Evolutionary conservation across 2,329 filamentous ascomycete species (phyloP).

Genomic region (Simplicillium aogashimaense): DNA sequence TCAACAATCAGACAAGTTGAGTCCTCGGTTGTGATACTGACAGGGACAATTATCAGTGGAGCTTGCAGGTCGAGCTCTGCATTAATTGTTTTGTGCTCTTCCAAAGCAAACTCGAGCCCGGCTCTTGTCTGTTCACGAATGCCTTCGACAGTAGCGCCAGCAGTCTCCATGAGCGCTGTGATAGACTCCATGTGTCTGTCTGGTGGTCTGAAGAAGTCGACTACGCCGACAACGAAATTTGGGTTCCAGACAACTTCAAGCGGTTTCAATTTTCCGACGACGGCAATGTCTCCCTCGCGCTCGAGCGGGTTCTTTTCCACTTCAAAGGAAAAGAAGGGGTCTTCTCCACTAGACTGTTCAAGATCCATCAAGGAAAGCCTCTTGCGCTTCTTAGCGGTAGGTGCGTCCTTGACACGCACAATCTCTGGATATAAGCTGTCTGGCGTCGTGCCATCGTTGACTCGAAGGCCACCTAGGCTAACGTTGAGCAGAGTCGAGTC

Average conservation of each 20-base stretch:
- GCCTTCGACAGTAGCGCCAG: slow-evolving; percentile 90
- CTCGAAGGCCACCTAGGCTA: slow-evolving; percentile 81
- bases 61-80: slow-evolving; percentile 92
- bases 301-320: slow-evolving; percentile 95
- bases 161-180: slow-evolving; percentile 86
- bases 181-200: slow-evolving; percentile 99
- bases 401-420: slow-evolving; percentile 85
- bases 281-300: slow-evolving; percentile 78
- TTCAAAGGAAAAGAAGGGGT: slow-evolving; percentile 79
- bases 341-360: slow-evolving; percentile 43
- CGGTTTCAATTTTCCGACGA: slow-evolving; percentile 86
- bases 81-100: slow-evolving; percentile 97
- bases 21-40: slow-evolving; percentile 73
- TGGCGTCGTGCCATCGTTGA: slow-evolving; percentile 92
- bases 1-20: slow-evolving; percentile 90
- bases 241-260: slow-evolving; percentile 98
- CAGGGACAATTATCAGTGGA: slow-evolving; percentile 89
- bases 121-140: slow-evolving; percentile 91
- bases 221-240: slow-evolving; percentile 80
- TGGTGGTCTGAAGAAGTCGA: slow-evolving; percentile 91
- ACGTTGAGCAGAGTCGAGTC: slow-evolving; percentile 85
- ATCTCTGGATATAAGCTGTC: slow-evolving; percentile 91
- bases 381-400: slow-evolving; percentile 35
- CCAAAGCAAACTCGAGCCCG: slow-evolving; percentile 88
- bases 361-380: slow-evolving; percentile 44